These are phyloP conservation scores for Ochetophila trinervis DNA, from an alignment of 306 rosid species.

Conservation along the genomic window DNA sequence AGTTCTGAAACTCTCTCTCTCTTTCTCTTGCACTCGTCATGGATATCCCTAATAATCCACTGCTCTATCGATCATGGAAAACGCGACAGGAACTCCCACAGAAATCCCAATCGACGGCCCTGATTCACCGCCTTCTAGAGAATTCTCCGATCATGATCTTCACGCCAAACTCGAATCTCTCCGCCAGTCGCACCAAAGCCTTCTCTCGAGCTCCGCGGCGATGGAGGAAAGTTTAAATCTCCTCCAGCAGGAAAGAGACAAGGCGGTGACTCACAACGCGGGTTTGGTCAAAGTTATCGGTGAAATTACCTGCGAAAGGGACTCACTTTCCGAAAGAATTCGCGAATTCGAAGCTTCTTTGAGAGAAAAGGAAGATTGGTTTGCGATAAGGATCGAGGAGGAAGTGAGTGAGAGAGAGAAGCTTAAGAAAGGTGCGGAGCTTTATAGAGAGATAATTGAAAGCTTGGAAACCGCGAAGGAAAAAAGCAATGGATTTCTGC, in stretches of 20 bases:
- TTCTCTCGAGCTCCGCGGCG: conserved; percentile 15
- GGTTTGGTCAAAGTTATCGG: conserved; percentile 18
- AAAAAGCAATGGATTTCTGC: conserved; percentile 29
- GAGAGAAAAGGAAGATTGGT: conserved; percentile 35
- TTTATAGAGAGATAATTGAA: conserved; percentile 33
- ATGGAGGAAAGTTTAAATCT: conserved; percentile 20
- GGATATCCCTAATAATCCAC: conserved; percentile 15
- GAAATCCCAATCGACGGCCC: conserved; percentile 9
- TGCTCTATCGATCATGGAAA: conserved; percentile 43
- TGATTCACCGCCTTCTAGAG: conserved; percentile 14
- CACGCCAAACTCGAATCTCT: conserved; percentile 34
- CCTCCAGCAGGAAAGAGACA: conserved; percentile 25
- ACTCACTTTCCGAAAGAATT: conserved; percentile 28
- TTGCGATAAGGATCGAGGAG: conserved; percentile 22
- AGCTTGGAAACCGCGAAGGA: conserved; percentile 41
- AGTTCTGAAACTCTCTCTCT: conserved; percentile 29
- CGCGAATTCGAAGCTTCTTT: conserved; percentile 27
- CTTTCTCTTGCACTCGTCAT: conserved; percentile 20
- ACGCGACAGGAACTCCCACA: conserved; percentile 14
- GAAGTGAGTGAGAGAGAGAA: conserved; percentile 17
- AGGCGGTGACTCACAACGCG: conserved; percentile 18
- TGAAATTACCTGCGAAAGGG: conserved; percentile 31
- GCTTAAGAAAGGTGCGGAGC: conserved; percentile 30
- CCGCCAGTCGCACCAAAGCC: conserved; percentile 21
- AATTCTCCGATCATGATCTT: conserved; percentile 16